Conservation (phyloP, 352 stramenopile genomes). For the Globisporangium acanthophoron region DNA sequence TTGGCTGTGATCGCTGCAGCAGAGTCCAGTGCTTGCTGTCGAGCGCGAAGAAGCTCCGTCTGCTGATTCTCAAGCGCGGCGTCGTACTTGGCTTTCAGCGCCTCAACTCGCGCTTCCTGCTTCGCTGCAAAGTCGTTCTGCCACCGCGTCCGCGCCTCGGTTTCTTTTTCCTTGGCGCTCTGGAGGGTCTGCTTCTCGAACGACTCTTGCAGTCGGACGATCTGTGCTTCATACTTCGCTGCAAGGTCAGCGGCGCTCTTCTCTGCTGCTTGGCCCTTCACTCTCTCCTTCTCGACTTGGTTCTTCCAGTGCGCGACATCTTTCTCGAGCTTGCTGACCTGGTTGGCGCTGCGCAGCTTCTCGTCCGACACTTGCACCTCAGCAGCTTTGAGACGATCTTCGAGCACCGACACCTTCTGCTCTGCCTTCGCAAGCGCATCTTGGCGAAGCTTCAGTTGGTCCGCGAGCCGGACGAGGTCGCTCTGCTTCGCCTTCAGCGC, state of each 20-base stretch:
- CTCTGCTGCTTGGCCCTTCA: constrained; percentile 25
- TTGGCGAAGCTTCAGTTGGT: constrained; percentile 60
- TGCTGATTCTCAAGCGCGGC: constrained; percentile 53
- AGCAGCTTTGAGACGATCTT: constrained; percentile 24
- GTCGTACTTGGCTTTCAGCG: constrained; percentile 70
- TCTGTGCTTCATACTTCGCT: constrained; percentile 45
- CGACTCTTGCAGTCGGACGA: constrained; percentile 38
- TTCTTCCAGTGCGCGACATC: constrained; percentile 40
- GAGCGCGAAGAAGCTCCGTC: constrained; percentile 38
- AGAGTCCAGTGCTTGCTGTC: constrained; percentile 43
- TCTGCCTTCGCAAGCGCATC: constrained; percentile 44
- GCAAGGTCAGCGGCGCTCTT: constrained; percentile 25
- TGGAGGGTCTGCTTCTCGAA: constrained; percentile 47
- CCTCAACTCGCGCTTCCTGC: constrained; percentile 64
- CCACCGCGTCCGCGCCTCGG: constrained; percentile 55
- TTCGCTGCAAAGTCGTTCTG: constrained; percentile 65
- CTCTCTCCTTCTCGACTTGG: constrained; percentile 47
- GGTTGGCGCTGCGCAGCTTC: constrained; percentile 35
- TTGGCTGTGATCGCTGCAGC: constrained; percentile 38
- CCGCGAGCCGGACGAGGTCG: constrained; percentile 36
- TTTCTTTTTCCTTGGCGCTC: constrained; percentile 43
- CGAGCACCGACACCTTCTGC: constrained; percentile 35
- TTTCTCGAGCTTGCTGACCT: constrained; percentile 40
- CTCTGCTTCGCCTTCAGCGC: constrained; percentile 47
- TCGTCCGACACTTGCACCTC: constrained; percentile 37